Percentiles rank a stretch among this genome's conserved stretches.
Evolutionary conservation across 805 yeast species (phyloP).

Genomic region (Maudiozyma bulderi): DNA sequence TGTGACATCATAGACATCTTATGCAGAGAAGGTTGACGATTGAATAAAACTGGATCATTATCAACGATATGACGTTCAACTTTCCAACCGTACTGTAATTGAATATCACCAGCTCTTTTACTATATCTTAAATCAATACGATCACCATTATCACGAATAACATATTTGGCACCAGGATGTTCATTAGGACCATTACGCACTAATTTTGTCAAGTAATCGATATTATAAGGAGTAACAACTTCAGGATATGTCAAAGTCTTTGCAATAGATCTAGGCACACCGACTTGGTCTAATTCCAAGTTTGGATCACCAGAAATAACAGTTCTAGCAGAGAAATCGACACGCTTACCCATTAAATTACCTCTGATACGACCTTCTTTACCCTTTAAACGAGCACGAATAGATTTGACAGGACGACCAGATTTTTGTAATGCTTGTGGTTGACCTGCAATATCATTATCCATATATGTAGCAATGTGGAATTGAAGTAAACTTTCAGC

Average conservation of each 20-base stretch:
- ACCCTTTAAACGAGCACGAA: constrained; percentile 99
- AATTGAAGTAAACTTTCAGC: constrained; percentile 91
- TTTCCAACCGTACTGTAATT: constrained; percentile 97
- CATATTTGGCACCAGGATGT: constrained; percentile 99
- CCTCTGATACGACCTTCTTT: constrained; percentile 99
- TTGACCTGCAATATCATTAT: constrained; percentile 98
- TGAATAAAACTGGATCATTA: constrained; percentile 93
- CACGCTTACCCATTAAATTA: constrained; percentile 98
- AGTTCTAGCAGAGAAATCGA: constrained; percentile 96
- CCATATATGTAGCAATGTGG: constrained; percentile 99
- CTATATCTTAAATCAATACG: constrained; percentile 95
- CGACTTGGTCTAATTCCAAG: constrained; percentile 94
- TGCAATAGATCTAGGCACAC: constrained; percentile 96
- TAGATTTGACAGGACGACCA: constrained; percentile 96
- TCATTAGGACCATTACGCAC: constrained; percentile 98
- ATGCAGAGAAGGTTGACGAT: constrained; percentile 98
- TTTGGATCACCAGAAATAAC: constrained; percentile 99
- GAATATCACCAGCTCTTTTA: constrained; percentile 97
- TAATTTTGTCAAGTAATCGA: constrained; percentile 81
- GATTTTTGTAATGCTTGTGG: constrained; percentile 98
- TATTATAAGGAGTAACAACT: constrained; percentile 94
- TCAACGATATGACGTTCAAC: constrained; percentile 98
- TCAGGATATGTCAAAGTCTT: constrained; percentile 94
- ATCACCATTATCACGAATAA: constrained; percentile 96
- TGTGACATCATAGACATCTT: constrained; percentile 99